phyloP scores from a whole-genome alignment of 805 yeast genomes.

The Yarrowia yakushimensis region DNA sequence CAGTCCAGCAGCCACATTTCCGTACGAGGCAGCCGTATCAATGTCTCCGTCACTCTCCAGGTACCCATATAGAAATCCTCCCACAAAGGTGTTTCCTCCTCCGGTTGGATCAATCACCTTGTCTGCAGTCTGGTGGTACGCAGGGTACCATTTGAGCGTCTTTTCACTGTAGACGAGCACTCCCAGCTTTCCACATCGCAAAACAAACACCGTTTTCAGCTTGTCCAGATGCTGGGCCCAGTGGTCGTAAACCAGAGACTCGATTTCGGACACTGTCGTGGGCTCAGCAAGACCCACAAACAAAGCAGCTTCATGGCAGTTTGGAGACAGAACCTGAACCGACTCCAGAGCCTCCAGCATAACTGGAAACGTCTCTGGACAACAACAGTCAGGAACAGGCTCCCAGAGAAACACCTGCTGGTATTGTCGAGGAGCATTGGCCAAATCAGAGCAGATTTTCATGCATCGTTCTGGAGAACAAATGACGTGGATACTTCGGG shows the following conservation, averaged over 20 bases:
- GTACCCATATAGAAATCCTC: constrained; percentile 68
- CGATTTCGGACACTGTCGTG: constrained; percentile 41
- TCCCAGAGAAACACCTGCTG: constrained; percentile 66
- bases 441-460: constrained; percentile 44
- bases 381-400: constrained; percentile 78
- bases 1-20: constrained; percentile 73
- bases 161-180: constrained; percentile 46
- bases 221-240: constrained; percentile 22
- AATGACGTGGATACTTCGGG: constrained; percentile 54
- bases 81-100: constrained; percentile 88
- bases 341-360: constrained; percentile 42
- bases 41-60: constrained; percentile 39
- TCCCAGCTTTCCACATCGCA: constrained; percentile 77
- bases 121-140: constrained; percentile 53
- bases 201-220: constrained; percentile 37
- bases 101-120: constrained; percentile 87
- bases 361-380: constrained; percentile 46
- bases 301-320: constrained; percentile 75
- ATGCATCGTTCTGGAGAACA: constrained; percentile 65
- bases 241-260: constrained; percentile 37
- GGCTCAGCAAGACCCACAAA: constrained; percentile 53
- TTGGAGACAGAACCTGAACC: constrained; percentile 72
- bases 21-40: constrained; percentile 58
- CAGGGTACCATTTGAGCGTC: constrained; percentile 53
- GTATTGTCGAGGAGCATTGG: constrained; percentile 26